Evolutionary conservation across 139 green algal genomes (phyloP).

Genomic region (Haematococcus lacustris): DNA sequence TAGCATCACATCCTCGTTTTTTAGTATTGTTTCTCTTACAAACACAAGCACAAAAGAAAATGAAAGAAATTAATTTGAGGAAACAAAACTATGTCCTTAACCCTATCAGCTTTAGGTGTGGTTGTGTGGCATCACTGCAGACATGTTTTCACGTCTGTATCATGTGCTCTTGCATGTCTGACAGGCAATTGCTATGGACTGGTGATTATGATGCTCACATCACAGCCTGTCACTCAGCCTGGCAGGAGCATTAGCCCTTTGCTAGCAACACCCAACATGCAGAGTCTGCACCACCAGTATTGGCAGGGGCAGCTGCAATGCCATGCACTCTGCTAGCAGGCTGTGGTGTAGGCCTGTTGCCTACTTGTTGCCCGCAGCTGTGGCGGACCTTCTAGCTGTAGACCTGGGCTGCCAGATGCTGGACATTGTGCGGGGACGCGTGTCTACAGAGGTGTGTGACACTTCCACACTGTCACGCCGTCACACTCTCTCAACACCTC

Average conservation of each 20-base stretch:
- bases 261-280: not conserved
- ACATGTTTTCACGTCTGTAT: too few relatives aligned
- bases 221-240: not conserved
- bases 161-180: too few relatives aligned
- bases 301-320: not conserved
- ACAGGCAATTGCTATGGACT: too few relatives aligned
- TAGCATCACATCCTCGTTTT: not conserved
- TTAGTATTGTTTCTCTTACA: not conserved
- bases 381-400: constrained; percentile 70
- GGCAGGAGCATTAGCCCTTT: not conserved
- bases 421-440: constrained; percentile 67
- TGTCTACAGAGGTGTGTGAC: constrained; percentile 77
- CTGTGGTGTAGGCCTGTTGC: not conserved
- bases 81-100: too few relatives aligned
- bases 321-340: not conserved
- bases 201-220: not conserved
- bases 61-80: too few relatives aligned
- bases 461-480: too few relatives aligned
- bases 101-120: too few relatives aligned
- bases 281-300: not conserved
- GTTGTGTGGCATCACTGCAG: too few relatives aligned
- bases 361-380: constrained; percentile 26
- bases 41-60: not conserved
- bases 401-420: constrained; percentile 70
- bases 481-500: too few relatives aligned